Percentiles rank a stretch among this genome's conserved stretches.
These are phyloP conservation scores for Sporothrix dimorphospora DNA, from an alignment of 2,329 filamentous ascomycete species.

Conservation along the genomic window DNA sequence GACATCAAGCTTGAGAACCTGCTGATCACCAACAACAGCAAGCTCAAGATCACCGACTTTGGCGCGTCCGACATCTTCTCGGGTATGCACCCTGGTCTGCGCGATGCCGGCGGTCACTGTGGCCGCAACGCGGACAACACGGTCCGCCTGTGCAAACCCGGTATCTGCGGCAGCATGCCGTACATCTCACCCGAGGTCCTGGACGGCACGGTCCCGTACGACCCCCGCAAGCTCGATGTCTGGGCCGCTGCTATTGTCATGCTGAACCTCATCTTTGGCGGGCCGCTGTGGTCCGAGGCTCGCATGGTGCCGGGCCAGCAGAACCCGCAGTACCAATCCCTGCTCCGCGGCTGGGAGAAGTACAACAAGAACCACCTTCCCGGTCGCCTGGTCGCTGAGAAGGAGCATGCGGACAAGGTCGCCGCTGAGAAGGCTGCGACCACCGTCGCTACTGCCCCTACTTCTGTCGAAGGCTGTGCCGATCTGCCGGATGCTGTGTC, in stretches of 20 bases:
- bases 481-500: constrained; percentile 56
- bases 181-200: constrained; percentile 89
- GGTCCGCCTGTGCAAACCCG: constrained; percentile 72
- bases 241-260: constrained; percentile 87
- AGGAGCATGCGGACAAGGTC: constrained; percentile 60
- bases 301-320: constrained; percentile 44
- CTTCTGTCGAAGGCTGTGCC: constrained; percentile 37
- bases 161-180: constrained; percentile 81
- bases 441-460: constrained; percentile 12
- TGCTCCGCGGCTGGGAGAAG: constrained; percentile 68
- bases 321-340: constrained; percentile 64
- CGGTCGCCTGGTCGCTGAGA: constrained; percentile 34
- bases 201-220: constrained; percentile 64
- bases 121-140: constrained; percentile 71
- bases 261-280: constrained; percentile 73
- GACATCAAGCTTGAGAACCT: constrained; percentile 92
- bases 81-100: constrained; percentile 77
- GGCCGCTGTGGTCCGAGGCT: constrained; percentile 74
- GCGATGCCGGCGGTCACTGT: constrained; percentile 72
- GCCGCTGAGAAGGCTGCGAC: background rate
- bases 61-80: constrained; percentile 86
- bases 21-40: constrained; percentile 75
- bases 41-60: constrained; percentile 90
- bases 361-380: constrained; percentile 61
- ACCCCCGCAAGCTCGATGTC: constrained; percentile 79